Conservation (phyloP, 768 basidiomycete genomes). For the Russula earlei region DNA sequence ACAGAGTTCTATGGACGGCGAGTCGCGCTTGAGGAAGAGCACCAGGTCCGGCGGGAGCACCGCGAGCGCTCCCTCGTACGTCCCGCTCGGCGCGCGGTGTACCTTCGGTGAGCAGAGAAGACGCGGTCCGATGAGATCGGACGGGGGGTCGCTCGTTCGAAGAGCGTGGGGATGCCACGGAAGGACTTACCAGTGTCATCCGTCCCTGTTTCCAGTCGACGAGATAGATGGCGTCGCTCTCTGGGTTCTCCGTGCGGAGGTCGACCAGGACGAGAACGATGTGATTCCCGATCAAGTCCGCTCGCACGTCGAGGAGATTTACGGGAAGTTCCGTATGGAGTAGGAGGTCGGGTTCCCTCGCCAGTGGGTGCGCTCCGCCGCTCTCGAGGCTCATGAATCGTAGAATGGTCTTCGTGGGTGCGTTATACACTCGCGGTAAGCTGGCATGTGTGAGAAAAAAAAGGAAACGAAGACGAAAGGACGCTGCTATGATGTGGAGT, state of each 20-base stretch:
- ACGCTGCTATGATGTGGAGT: too few relatives aligned
- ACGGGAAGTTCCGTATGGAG: conserved; percentile 5
- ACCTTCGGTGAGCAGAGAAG: neutral
- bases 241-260: neutral
- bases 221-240: neutral
- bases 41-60: conserved; percentile 6
- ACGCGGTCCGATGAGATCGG: neutral
- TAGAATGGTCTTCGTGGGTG: neutral
- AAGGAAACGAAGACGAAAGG: neutral
- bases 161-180: neutral
- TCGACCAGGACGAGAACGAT: conserved; percentile 7
- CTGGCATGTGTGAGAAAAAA: neutral
- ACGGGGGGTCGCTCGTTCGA: neutral
- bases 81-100: conserved; percentile 10
- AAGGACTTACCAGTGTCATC: neutral
- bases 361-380: neutral
- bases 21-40: conserved; percentile 4
- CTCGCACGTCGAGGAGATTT: neutral
- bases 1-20: conserved; percentile 7
- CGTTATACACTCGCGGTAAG: neutral
- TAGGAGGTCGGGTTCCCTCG: neutral
- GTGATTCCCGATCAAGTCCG: neutral
- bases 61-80: conserved; percentile 10
- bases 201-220: conserved; percentile 3
- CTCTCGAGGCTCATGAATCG: conserved; percentile 12